Base-by-base conservation (phyloP, 768 basidiomycete species). In the Tricholoma bakamatsutake region DNA sequence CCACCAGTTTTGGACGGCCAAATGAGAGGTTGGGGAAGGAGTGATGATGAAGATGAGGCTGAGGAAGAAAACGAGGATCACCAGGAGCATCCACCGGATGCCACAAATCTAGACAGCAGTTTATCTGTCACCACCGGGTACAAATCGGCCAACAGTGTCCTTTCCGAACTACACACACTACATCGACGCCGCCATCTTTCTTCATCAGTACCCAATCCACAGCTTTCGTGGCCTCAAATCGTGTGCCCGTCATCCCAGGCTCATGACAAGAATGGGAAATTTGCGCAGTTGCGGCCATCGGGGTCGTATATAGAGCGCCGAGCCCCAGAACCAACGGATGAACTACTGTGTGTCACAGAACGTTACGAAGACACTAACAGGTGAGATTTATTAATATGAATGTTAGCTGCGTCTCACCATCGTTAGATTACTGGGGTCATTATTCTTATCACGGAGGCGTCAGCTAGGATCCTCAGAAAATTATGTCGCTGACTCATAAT, bases 111-210 rank as follows among this genome's bases (percentile, higher is more conserved):
- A 50, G 58, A 54, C 34, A 50, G 43, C 46, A 50, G 46, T 34
- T 24, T 45, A 43, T 30, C 49, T 28, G 67, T 66, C 48, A 50
- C 62, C 51, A 63, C 70, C 62, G 70, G 79, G 59, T 92, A 91
- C 71, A 78, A 79, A 64, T 71, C 74, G 31, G 73, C 80, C 54
- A 92, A 92, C 68, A 78, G 61, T 47, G 70, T 88, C 59, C 79
- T 92, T 35, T 82, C 86, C 55, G 83, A 90, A 62, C 66, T 90
- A 51, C 89, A 91, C 61, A 75, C 81, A 37, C 75, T 85, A 21
- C 78, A 87, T 60, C 81, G 86, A 53, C 85, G 88, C 62, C 77
- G 87, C 50, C 71, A 82, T 33, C 56, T 83, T 24, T 82, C 76
- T 61, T 60, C 71, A 11, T 63, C 70, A 3, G 50, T 68, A 27